phyloP scores from a whole-genome alignment of 2,329 filamentous ascomycete genomes.

The Hypomyces rosellus region DNA sequence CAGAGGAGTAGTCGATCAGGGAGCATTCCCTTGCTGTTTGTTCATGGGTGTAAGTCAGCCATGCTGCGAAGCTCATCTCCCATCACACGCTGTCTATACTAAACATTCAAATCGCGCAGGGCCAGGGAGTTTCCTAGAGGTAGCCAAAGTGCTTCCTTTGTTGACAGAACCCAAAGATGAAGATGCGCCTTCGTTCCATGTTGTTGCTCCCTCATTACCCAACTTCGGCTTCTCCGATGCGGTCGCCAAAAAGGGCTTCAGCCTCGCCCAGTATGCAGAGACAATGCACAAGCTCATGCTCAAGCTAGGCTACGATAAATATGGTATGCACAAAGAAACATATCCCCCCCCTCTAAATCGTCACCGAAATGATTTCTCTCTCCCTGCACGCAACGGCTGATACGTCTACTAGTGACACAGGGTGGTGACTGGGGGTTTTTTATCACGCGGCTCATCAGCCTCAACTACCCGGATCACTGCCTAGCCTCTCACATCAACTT shows the following conservation, averaged over 20 bases:
- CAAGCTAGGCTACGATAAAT: conserved; percentile 48
- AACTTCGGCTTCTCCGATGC: conserved; percentile 38
- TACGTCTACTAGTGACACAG: conserved; percentile 38
- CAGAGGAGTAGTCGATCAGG: conserved; percentile 42
- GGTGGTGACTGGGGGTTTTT: conserved; percentile 67
- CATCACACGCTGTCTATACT: background rate
- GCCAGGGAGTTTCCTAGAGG: conserved; percentile 66
- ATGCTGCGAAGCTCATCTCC: background rate
- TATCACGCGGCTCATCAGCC: conserved; percentile 56
- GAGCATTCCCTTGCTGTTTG: conserved; percentile 60
- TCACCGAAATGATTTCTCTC: background rate
- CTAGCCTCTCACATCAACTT: conserved; percentile 51
- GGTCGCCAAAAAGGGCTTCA: conserved; percentile 25
- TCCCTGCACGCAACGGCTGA: background rate
- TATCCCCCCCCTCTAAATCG: background rate
- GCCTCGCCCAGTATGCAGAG: conserved; percentile 39
- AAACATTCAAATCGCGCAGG: conserved; percentile 23
- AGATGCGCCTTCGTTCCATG: conserved; percentile 39
- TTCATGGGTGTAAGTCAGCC: conserved; percentile 50
- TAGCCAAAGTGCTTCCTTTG: conserved; percentile 52
- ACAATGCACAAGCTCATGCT: conserved; percentile 62
- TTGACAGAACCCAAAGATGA: conserved; percentile 28
- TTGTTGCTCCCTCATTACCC: conserved; percentile 54
- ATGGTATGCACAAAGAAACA: conserved; percentile 18
- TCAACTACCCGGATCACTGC: conserved; percentile 45